Conservation (phyloP, 2,329 filamentous ascomycete genomes). For the Zopfia rhizophila region DNA sequence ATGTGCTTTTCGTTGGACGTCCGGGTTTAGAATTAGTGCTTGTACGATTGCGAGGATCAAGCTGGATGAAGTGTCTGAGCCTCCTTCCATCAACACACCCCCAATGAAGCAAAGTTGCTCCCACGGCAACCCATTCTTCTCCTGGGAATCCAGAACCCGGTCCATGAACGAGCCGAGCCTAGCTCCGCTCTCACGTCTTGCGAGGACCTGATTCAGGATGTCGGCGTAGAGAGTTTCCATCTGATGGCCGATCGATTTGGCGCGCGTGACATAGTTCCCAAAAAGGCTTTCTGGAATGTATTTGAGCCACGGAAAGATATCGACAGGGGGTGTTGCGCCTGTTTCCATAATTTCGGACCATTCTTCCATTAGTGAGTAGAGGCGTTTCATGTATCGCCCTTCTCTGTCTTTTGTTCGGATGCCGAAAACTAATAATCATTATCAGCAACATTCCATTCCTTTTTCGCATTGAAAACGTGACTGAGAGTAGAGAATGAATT, state of each 20-base stretch:
- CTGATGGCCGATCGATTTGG: slow-evolving; percentile 3
- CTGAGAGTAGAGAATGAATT: too few species aligned
- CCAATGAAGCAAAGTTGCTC: too few species aligned
- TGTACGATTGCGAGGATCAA: too few species aligned
- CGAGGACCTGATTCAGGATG: slow-evolving; percentile 1
- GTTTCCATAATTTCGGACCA: slow-evolving; percentile 55
- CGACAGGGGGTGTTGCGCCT: slow-evolving; percentile 59
- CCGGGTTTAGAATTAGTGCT: slow-evolving; percentile 28
- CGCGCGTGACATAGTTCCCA: slow-evolving; percentile 14
- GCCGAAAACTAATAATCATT: slow-evolving; percentile 34
- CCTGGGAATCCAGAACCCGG: too few species aligned
- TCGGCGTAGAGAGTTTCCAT: slow-evolving; percentile 12
- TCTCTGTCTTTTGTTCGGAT: slow-evolving; percentile 11
- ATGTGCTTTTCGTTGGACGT: slow-evolving; percentile 21
- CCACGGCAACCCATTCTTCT: too few species aligned
- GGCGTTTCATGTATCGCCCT: slow-evolving; percentile 43
- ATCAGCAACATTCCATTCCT: too few species aligned
- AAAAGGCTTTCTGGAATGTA: slow-evolving; percentile 44
- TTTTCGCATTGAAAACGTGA: too few species aligned
- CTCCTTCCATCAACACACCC: slow-evolving; percentile 35
- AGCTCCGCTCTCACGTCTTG: too few species aligned
- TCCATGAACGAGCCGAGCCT: too few species aligned
- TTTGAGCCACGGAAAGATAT: slow-evolving; percentile 56
- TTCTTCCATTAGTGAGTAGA: slow-evolving; percentile 53
- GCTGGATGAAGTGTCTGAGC: slow-evolving; percentile 29